Evolutionary conservation across 371 early-diverging fungal species (phyloP).

Genomic region (Entomophthora muscae): DNA sequence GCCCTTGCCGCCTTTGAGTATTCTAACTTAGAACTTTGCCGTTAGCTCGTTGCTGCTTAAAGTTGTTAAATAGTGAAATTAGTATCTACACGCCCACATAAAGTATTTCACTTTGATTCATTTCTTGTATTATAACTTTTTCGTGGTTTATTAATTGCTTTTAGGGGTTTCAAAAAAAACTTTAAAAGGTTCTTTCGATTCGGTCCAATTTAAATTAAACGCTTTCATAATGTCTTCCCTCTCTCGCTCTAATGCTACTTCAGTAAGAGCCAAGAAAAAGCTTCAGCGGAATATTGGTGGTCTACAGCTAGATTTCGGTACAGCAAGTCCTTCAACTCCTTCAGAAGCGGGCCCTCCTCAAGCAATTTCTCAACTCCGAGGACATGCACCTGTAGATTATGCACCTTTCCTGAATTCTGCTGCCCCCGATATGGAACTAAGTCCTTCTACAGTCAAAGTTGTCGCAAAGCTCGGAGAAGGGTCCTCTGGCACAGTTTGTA

Average conservation of each 20-base stretch:
- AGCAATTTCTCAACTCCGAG: constrained; percentile 6
- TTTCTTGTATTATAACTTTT: too few relatives aligned
- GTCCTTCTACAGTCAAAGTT: constrained; percentile 35
- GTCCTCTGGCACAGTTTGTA: constrained; percentile 82
- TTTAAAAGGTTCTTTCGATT: too few relatives aligned
- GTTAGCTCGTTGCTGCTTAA: too few relatives aligned
- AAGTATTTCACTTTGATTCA: too few relatives aligned
- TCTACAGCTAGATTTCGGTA: background rate
- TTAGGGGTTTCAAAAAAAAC: too few relatives aligned
- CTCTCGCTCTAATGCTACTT: constrained; percentile 6
- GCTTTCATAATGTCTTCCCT: constrained; percentile 7
- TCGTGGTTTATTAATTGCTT: too few relatives aligned
- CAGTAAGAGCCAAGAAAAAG: constrained; percentile 3
- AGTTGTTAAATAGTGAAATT: too few relatives aligned
- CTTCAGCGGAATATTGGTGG: background rate
- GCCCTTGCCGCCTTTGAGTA: too few relatives aligned
- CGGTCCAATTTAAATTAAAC: too few relatives aligned
- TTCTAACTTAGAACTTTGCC: too few relatives aligned
- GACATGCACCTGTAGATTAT: constrained; percentile 8
- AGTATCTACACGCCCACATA: too few relatives aligned
- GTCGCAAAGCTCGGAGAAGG: constrained; percentile 74
- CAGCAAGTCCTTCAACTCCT: background rate
- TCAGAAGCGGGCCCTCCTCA: background rate
- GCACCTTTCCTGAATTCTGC: background rate
- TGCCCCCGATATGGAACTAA: constrained; percentile 18